A percentile compares a stretch with the other conserved stretches of the same genome.
Conservation (phyloP, 2,329 filamentous ascomycete genomes). For the Diaporthe nobilis region DNA sequence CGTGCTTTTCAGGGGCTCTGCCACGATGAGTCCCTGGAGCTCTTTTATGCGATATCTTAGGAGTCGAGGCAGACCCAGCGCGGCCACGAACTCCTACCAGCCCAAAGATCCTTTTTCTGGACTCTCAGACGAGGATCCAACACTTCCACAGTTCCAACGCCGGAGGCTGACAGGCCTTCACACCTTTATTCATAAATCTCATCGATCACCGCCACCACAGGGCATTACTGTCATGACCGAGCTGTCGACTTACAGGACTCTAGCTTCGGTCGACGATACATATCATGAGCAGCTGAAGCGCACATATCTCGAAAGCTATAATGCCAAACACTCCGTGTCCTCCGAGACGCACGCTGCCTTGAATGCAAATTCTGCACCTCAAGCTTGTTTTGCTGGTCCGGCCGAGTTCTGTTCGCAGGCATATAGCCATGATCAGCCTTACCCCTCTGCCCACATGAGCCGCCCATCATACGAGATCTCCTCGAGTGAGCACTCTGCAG, state of each 20-base stretch:
- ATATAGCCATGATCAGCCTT: not conserved
- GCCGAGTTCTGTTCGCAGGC: too few species aligned
- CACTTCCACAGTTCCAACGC: not conserved
- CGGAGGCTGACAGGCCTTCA: not conserved
- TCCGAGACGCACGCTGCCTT: not conserved
- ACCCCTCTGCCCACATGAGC: not conserved
- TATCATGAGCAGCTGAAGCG: constrained; percentile 19
- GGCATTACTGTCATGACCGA: not conserved
- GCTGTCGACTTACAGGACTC: not conserved
- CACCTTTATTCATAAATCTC: not conserved
- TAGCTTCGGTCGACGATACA: not conserved
- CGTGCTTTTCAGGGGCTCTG: constrained; percentile 10
- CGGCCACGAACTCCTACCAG: not conserved
- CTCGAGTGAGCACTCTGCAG: not conserved
- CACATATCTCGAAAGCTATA: not conserved
- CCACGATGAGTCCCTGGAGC: not conserved
- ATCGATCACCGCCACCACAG: not conserved
- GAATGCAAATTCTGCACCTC: not conserved
- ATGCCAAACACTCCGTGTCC: not conserved
- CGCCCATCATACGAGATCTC: not conserved
- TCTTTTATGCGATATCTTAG: not conserved
- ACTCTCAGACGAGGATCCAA: not conserved
- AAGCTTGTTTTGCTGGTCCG: not conserved
- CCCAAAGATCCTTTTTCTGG: not conserved
- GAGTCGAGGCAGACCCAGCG: not conserved